phyloP scores from a whole-genome alignment of 306 rosid species.

The Trifolium fragiferum region DNA sequence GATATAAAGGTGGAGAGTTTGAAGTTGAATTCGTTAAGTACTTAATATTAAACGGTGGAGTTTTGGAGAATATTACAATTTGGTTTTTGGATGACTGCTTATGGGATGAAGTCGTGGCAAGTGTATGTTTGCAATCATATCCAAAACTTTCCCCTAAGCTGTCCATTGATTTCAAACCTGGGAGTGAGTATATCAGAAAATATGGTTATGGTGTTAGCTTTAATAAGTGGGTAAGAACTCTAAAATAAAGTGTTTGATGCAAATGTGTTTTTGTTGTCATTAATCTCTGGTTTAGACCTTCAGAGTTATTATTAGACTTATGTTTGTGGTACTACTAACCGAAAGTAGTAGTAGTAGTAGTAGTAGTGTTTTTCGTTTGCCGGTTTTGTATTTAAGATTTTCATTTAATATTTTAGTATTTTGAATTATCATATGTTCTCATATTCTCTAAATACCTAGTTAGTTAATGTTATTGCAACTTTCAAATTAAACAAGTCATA shows the following conservation, averaged over 20 bases:
- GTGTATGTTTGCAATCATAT: neutral
- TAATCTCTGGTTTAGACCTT: neutral
- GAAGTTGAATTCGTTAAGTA: neutral
- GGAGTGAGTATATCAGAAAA: neutral
- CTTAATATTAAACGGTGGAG: neutral
- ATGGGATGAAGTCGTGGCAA: neutral
- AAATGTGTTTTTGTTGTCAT: neutral
- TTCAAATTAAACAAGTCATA: too few relatives aligned
- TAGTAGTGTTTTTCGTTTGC: neutral
- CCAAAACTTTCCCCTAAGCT: neutral
- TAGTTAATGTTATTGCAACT: too few relatives aligned
- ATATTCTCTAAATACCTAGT: too few relatives aligned
- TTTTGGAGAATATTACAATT: neutral
- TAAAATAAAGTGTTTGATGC: neutral
- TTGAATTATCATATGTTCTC: neutral
- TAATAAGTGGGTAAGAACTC: neutral
- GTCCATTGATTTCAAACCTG: neutral
- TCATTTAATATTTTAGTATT: too few relatives aligned
- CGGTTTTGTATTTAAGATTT: neutral
- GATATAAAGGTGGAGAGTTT: neutral
- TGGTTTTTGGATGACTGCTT: constrained; percentile 9
- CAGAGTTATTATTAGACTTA: neutral
- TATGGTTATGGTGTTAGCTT: neutral
- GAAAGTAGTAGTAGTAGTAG: too few relatives aligned
- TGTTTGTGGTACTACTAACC: neutral